These are phyloP conservation scores for Stagonosporopsis tanaceti DNA, from an alignment of 2,329 filamentous ascomycete genomes.

Conservation along the genomic window DNA sequence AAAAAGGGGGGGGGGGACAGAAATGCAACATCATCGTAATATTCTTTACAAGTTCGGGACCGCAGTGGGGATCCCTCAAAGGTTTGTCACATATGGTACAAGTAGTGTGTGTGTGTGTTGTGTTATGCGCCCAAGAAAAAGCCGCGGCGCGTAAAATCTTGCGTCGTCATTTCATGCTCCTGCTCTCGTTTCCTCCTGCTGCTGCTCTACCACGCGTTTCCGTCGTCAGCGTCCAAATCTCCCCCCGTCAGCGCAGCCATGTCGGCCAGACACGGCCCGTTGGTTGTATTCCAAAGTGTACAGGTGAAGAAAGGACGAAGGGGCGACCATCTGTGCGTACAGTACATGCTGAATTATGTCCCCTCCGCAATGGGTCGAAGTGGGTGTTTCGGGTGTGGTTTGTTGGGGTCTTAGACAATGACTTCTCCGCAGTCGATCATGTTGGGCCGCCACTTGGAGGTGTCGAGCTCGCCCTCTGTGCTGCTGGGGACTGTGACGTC, in stretches of 20 bases:
- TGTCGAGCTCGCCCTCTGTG: slow-evolving; percentile 47
- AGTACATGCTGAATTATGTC: slow-evolving; percentile 4
- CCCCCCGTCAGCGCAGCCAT: neutral
- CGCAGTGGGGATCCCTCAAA: slow-evolving; percentile 4
- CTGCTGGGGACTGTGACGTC: slow-evolving; percentile 61
- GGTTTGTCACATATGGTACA: slow-evolving; percentile 16
- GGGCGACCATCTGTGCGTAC: slow-evolving; percentile 16
- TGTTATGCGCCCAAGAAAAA: too few relatives aligned
- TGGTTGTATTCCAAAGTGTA: slow-evolving; percentile 12
- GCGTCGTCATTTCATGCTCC: neutral
- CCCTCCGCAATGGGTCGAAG: slow-evolving; percentile 13
- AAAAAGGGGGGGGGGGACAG: too few relatives aligned
- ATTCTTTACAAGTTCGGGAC: slow-evolving; percentile 10
- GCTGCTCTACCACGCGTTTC: neutral
- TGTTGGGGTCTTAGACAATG: slow-evolving; percentile 48
- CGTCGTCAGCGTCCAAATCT: too few relatives aligned
- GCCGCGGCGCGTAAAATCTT: neutral
- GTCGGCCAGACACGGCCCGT: neutral
- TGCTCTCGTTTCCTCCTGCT: neutral
- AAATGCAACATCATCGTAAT: slow-evolving; percentile 1
- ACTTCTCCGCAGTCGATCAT: slow-evolving; percentile 67
- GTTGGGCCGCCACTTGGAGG: slow-evolving; percentile 60
- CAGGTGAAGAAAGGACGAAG: slow-evolving; percentile 24
- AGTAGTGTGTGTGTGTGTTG: neutral
- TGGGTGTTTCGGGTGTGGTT: slow-evolving; percentile 20